Evolutionary conservation across 768 basidiomycete species (phyloP), one percentile per base, ranked within the genome.

Genomic region (Suillus subalutaceus): DNA sequence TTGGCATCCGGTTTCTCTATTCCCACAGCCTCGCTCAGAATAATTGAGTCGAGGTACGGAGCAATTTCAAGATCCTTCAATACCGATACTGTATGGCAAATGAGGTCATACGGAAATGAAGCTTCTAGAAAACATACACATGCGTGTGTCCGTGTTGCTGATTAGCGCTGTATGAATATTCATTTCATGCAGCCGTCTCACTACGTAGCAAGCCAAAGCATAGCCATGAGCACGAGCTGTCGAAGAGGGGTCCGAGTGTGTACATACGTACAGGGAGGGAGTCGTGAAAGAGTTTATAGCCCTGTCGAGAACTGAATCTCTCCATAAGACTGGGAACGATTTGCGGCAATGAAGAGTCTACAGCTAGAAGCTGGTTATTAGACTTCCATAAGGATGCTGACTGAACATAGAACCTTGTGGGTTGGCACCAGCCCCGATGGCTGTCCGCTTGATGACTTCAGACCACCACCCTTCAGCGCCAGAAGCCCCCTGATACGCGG

Each of bases 401-500:
- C 63, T 56, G 65, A 57, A 37, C 16, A 26, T 26, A 55, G 80
- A 67, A 88, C 90, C 83, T 71, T 79, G 73, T 58, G 83, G 73
- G 75, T 90, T 80, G 4, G 88, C 92, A 1, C 91, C 91, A 52
- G 92, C 91, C 4, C 88, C 91, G 3, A 92, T 75, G 20, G 92
- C 92, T 44, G 93, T 94, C 65, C 85, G 79, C 65, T 80, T 81
- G 67, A 94, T 88, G 46, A 94, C 91, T 67, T 91, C 88, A n/a
- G 80, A 75, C 93, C 93, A 94, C 92, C 91, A 94, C 3, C 72
- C 75, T 40, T 83, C 74, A 57, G 83, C 82, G 58, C 88, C 88
- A 18, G 80, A 75, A 58, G 76, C 62, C 56, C 64, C 69, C 32
- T 68, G 73, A 72, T 92, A 93, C 0, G 79, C 84, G 2, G 91